These are phyloP conservation scores for Bruguiera hainesii DNA, from an alignment of 441 rosid species.

Conservation along the genomic window DNA sequence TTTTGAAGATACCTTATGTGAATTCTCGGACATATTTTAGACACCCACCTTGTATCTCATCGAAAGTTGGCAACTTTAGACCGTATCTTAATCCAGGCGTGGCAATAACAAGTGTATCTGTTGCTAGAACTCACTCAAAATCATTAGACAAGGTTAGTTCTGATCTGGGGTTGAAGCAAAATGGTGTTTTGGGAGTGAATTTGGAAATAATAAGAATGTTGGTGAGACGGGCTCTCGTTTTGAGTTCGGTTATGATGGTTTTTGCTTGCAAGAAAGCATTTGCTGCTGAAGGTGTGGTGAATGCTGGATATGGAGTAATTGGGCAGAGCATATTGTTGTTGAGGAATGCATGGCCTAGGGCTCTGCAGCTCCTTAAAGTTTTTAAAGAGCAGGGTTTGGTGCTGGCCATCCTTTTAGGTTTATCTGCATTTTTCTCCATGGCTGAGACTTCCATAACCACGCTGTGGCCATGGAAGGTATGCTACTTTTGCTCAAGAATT, in stretches of 20 bases:
- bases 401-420: constrained; percentile 72
- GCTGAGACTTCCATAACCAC: constrained; percentile 99
- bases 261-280: constrained; percentile 61
- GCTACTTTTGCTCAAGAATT: constrained; percentile 13
- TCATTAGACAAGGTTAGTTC: constrained; percentile 30
- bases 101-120: constrained; percentile 23
- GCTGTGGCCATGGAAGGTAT: constrained; percentile 99
- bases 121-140: constrained; percentile 28
- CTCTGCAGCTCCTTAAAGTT: constrained; percentile 67
- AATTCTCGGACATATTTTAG: constrained; percentile 27
- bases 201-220: constrained; percentile 39
- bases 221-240: constrained; percentile 45
- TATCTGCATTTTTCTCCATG: constrained; percentile 98
- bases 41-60: constrained; percentile 23
- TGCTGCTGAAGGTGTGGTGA: constrained; percentile 65
- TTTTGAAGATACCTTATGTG: constrained; percentile 35
- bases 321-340: constrained; percentile 60
- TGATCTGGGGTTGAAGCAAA: constrained; percentile 29
- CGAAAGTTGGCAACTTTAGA: constrained; percentile 15
- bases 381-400: constrained; percentile 89
- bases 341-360: constrained; percentile 76
- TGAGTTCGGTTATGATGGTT: constrained; percentile 60
- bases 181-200: constrained; percentile 22
- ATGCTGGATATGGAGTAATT: constrained; percentile 79
- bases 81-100: constrained; percentile 19